Evolutionary conservation across 768 basidiomycete genomes (phyloP), one percentile per base, ranked within the genome.

Genomic region (Tulasnella sp.): DNA sequence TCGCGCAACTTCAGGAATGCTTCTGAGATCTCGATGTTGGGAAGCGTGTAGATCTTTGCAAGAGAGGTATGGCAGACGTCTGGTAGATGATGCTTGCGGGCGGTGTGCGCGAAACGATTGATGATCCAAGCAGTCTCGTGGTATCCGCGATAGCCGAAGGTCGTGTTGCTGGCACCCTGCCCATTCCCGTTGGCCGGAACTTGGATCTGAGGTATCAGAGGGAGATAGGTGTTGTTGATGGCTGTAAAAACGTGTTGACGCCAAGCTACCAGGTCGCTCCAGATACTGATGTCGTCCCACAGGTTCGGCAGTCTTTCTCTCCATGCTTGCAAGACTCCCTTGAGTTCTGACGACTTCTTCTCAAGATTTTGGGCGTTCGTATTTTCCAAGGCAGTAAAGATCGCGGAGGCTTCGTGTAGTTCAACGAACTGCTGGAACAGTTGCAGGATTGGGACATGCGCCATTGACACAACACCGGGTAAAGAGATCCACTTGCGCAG

Each of bases 81-180:
- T 46, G 93, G 78, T 5, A 99, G 78, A 62, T 93, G 88, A 67
- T 99, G 96, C 72, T 98, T 94, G 60, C 96, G 80, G 21, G 96
- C 96, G 56, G 97, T 92, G 72, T 99, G 94, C 8, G 96, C 96
- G 68, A 99, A 98, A 15, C 96, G 85, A 69, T 99, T 99, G 75
- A 98, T 97, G 68, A 96, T 98, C 96, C 96, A 99, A 5, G 96
- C 96, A 0, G 92, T 98, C 74, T 99, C 96, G 68, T 99, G 96
- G 70, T 90, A 97, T 7, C 96, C 96, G 52, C 96, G 81, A 69
- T 91, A 98, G 5, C 92, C 94, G 67, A 83, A 87, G 1, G 90
- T 92, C 59, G 83, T 88, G 43, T 83, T 74, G 60, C 78, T 85
- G 17, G 79, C 68, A 45, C 74, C 76, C 43, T 75, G 74, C 24